Evolutionary conservation across 1,139 yeast species (phyloP), one percentile per base, ranked within the genome.

Genomic region (Diutina sp.): DNA sequence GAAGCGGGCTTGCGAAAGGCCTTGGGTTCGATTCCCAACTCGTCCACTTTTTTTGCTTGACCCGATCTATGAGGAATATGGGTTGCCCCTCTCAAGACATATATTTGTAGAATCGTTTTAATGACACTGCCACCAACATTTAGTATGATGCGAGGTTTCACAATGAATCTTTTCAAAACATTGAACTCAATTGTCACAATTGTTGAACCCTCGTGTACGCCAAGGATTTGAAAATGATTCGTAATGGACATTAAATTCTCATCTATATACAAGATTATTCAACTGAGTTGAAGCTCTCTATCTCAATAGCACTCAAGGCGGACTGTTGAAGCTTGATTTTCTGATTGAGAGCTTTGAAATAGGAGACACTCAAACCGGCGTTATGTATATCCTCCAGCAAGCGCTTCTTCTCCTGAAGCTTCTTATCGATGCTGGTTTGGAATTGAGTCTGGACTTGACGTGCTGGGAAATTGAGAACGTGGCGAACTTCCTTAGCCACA

Each of bases 401-500:
- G 60, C 78, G 79, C 57, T 80, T 81, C 68, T 86, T 84, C 65
- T 82, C 81, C n/a, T 75, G 70, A 16, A 79, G 76, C 58, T 84
- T 79, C 62, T 79, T 78, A 61, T 88, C 95, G 55, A 89, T 77
- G 55, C 81, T 71, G 1, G 84, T 74, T 63, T 90, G 96, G 71
- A 90, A 85, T 53, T 85, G 83, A 56, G 82, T 80, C 65, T 89
- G 81, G 4, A 93, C 89, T 65, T 90, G 97, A 61, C 91, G 83
- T 0, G 90, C 80, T 6, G 98, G 98, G 65, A 79, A 84, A 64
- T 80, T 82, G 64, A 93, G 74, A 1, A 93, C 97, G 63, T 84
- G 83, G 46, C 95, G 78, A 59, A 90, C 87, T 66, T 93, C 98
- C 62, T 82, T 83, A 0, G 96, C 76, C 11, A 93, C 81, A 60